Conservation (phyloP, 164 flowering plant species). For the Pachysandra terminalis region DNA sequence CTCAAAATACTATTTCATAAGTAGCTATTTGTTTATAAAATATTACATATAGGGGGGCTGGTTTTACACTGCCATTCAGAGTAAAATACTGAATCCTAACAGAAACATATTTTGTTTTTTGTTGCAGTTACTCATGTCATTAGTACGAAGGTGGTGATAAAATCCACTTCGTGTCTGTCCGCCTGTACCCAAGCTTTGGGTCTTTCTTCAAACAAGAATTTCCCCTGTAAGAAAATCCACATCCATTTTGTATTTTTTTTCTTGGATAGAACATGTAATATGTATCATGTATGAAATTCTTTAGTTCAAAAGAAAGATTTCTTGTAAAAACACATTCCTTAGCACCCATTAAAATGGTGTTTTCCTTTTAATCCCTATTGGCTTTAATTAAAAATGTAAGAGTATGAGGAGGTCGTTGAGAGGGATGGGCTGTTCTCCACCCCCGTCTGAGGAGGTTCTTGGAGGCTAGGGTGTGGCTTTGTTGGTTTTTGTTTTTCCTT, state of each 20-base stretch:
- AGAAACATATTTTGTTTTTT: background rate
- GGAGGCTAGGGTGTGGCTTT: too few species aligned
- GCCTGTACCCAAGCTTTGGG: background rate
- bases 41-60: too few species aligned
- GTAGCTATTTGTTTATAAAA: too few species aligned
- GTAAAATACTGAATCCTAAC: background rate
- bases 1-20: too few species aligned
- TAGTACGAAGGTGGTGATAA: slow-evolving; percentile 78
- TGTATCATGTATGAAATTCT: background rate
- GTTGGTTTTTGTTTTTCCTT: too few species aligned
- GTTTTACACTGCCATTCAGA: too few species aligned
- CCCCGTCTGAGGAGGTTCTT: too few species aligned
- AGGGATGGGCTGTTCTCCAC: too few species aligned
- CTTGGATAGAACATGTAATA: background rate
- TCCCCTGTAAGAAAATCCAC: background rate
- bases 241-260: background rate
- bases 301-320: background rate
- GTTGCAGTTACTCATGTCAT: slow-evolving; percentile 81
- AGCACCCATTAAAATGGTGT: background rate
- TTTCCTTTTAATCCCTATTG: too few species aligned
- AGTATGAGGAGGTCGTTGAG: too few species aligned
- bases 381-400: too few species aligned
- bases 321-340: background rate
- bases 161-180: background rate
- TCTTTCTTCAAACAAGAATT: background rate